These are phyloP conservation scores for Exophiala aquamarina DNA, from an alignment of 2,329 filamentous ascomycete genomes.

Conservation along the genomic window DNA sequence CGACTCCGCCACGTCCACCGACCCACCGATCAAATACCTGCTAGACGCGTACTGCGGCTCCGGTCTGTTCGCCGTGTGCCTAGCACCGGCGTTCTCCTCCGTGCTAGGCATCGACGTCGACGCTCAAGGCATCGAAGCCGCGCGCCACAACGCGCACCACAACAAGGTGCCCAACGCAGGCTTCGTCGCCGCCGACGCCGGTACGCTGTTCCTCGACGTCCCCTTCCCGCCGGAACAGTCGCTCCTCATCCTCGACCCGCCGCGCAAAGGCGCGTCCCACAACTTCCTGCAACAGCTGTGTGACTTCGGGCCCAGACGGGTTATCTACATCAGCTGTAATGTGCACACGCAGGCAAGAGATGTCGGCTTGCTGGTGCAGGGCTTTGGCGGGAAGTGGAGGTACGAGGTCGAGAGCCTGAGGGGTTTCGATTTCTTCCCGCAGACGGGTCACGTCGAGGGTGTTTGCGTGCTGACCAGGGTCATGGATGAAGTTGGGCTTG, in stretches of 20 bases:
- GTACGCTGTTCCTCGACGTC: slow-evolving; percentile 75
- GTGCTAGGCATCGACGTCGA: slow-evolving; percentile 91
- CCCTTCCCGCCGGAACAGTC: slow-evolving; percentile 76
- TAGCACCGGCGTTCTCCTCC: slow-evolving; percentile 75
- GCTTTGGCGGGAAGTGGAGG: slow-evolving; percentile 32
- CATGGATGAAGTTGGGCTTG: neutral
- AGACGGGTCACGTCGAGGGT: slow-evolving; percentile 69
- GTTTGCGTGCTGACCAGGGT: slow-evolving; percentile 57
- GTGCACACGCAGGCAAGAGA: slow-evolving; percentile 96
- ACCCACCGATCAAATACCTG: slow-evolving; percentile 69
- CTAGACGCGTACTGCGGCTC: slow-evolving; percentile 98
- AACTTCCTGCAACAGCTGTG: slow-evolving; percentile 81
- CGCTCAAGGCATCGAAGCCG: slow-evolving; percentile 72
- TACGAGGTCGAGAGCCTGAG: slow-evolving; percentile 89
- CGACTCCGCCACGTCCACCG: slow-evolving; percentile 30
- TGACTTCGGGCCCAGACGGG: slow-evolving; percentile 70
- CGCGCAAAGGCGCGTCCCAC: slow-evolving; percentile 88
- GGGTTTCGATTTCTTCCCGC: slow-evolving; percentile 97
- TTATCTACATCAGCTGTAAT: slow-evolving; percentile 96
- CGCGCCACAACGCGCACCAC: slow-evolving; percentile 72
- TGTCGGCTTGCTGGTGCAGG: slow-evolving; percentile 75
- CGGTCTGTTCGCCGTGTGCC: slow-evolving; percentile 93
- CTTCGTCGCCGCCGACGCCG: slow-evolving; percentile 88
- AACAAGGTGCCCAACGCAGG: slow-evolving; percentile 75
- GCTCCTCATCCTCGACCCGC: slow-evolving; percentile 93